Evolutionary conservation across 768 basidiomycete species (phyloP).

Genomic region (Russula griseocarnosa): DNA sequence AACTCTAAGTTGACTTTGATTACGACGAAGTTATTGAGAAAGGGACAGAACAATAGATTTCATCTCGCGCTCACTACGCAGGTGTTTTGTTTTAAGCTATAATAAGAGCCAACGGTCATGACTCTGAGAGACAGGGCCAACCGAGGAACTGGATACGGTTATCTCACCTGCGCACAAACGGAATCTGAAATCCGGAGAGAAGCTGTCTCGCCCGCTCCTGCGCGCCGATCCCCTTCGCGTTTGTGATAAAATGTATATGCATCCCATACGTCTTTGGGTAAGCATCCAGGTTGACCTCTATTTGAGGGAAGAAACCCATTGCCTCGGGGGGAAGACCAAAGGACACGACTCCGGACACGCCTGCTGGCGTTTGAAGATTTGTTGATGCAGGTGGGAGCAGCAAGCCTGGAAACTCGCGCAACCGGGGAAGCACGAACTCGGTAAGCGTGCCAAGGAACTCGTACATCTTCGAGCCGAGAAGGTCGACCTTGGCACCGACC

Average conservation of each 20-base stretch:
- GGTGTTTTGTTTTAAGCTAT: not conserved
- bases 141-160: not conserved
- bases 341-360: conserved; percentile 82
- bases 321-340: conserved; percentile 83
- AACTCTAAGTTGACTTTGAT: not conserved
- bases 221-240: conserved; percentile 80
- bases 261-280: conserved; percentile 87
- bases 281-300: conserved; percentile 88
- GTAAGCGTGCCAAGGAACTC: conserved; percentile 83
- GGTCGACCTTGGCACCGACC: conserved; percentile 82
- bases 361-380: conserved; percentile 66
- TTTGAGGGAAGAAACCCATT: conserved; percentile 90
- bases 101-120: not conserved
- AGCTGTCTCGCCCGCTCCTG: conserved; percentile 85
- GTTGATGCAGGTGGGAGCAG: conserved; percentile 69
- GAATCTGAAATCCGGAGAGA: conserved; percentile 88
- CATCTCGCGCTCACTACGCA: not conserved
- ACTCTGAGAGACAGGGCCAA: not conserved
- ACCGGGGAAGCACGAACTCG: conserved; percentile 92
- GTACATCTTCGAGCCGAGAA: conserved; percentile 92
- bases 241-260: conserved; percentile 92
- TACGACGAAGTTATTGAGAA: not conserved
- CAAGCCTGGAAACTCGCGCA: conserved; percentile 87
- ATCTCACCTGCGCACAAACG: conserved; percentile 53
- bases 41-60: not conserved